These are phyloP conservation scores for Sclerotiophoma versabilis DNA, from an alignment of 2,329 filamentous ascomycete species.

Conservation along the genomic window DNA sequence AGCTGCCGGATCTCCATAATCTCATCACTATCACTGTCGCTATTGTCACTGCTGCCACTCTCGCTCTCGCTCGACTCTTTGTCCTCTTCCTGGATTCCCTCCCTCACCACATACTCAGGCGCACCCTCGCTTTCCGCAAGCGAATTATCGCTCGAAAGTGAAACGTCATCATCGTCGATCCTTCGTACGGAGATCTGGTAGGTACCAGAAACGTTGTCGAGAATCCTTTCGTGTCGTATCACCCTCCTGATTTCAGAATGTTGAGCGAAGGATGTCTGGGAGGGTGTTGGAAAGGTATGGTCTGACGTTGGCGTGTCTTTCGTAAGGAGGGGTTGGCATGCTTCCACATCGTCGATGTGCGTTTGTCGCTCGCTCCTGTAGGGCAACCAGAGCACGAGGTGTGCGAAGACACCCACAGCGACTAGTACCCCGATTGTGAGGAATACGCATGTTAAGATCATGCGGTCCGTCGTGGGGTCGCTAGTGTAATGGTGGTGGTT, in stretches of 20 bases:
- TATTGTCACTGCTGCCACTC: neutral
- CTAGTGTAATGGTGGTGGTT: too few relatives aligned
- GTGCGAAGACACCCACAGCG: too few relatives aligned
- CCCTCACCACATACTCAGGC: neutral
- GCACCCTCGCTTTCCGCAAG: neutral
- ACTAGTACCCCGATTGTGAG: too few relatives aligned
- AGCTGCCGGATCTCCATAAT: neutral
- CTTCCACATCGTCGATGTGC: too few relatives aligned
- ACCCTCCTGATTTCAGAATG: neutral
- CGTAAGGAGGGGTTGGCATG: neutral
- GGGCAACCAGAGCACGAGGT: too few relatives aligned
- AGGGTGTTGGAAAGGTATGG: neutral
- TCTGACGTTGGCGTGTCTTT: neutral
- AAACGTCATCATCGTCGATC: neutral
- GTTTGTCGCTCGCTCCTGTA: too few relatives aligned
- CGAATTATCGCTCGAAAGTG: neutral
- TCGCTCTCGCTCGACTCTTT: slow-evolving; percentile 6
- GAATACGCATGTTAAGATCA: too few relatives aligned
- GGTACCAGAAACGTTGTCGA: neutral
- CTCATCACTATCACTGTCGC: neutral
- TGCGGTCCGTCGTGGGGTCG: too few relatives aligned
- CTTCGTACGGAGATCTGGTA: slow-evolving; percentile 1
- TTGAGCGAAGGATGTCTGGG: neutral
- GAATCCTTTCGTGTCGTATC: neutral
- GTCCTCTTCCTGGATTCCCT: neutral